Evolutionary conservation across 1,284 basidiomycete genomes (phyloP).

Genomic region (Sanghuangporus weigelae): DNA sequence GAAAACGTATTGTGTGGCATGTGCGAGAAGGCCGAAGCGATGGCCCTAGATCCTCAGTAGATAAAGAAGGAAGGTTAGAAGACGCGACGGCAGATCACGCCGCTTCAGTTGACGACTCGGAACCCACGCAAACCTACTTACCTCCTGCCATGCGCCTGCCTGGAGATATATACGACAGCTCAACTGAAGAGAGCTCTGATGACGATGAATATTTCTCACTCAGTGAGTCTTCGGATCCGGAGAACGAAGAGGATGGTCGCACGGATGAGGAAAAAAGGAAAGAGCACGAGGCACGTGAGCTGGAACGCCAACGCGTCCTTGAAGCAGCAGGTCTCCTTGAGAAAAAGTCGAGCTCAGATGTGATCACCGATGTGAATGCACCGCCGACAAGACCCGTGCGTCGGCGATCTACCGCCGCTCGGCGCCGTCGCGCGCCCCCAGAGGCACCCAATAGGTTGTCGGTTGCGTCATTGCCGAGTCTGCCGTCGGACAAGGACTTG

Average conservation of each 20-base stretch:
- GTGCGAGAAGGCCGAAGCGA: slow-evolving; percentile 4
- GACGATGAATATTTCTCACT: slow-evolving; percentile 34
- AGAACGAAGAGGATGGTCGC: slow-evolving; percentile 36
- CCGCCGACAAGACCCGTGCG: slow-evolving; percentile 27
- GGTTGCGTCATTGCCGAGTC: slow-evolving; percentile 25
- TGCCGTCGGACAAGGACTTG: slow-evolving; percentile 41
- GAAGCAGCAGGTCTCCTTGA: slow-evolving; percentile 86
- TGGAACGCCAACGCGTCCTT: slow-evolving; percentile 76
- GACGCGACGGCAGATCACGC: not conserved
- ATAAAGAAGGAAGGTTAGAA: slow-evolving; percentile 24
- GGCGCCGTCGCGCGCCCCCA: slow-evolving; percentile 49
- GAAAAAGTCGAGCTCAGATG: slow-evolving; percentile 30
- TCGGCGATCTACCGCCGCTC: slow-evolving; percentile 20
- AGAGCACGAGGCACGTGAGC: slow-evolving; percentile 62
- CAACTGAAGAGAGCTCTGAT: not conserved
- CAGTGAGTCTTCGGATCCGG: slow-evolving; percentile 39
- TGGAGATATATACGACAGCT: slow-evolving; percentile 5
- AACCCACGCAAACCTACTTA: not conserved
- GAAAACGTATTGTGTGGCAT: not conserved
- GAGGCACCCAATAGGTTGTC: slow-evolving; percentile 33
- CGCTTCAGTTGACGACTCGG: not conserved
- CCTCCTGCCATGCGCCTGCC: slow-evolving; percentile 7
- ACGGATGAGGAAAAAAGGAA: slow-evolving; percentile 42
- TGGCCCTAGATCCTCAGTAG: not conserved
- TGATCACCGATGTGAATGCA: slow-evolving; percentile 36